Percentiles rank a stretch among this genome's conserved stretches.
These are phyloP conservation scores for Penicillium chermesinum DNA, from an alignment of 495 filamentous ascomycete genomes.

Conservation along the genomic window DNA sequence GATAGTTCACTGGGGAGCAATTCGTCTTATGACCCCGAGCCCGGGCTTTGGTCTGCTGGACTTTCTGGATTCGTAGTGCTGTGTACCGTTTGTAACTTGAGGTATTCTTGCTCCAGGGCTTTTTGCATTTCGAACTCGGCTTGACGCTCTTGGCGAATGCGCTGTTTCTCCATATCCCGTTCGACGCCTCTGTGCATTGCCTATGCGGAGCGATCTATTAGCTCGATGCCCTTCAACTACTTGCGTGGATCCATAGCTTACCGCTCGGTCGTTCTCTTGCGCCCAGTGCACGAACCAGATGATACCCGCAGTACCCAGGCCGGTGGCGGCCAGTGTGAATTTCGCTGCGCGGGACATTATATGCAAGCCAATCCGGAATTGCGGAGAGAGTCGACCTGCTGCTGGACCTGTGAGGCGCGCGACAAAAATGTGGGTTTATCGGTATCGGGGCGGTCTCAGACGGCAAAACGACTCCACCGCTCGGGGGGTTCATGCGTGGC, in stretches of 20 bases:
- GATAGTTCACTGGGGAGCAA: no score
- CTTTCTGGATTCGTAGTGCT: conserved; percentile 24
- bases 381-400: neutral
- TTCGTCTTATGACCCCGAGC: conserved; percentile 14
- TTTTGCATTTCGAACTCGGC: conserved; percentile 92
- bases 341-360: conserved; percentile 87
- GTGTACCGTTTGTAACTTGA: conserved; percentile 70
- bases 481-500: conserved; percentile 35
- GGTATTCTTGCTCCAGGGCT: conserved; percentile 80
- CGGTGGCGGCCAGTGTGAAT: conserved; percentile 72
- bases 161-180: conserved; percentile 91
- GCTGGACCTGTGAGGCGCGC: neutral
- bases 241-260: conserved; percentile 35
- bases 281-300: conserved; percentile 84
- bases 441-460: conserved; percentile 29
- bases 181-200: conserved; percentile 95
- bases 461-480: conserved; percentile 36
- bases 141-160: conserved; percentile 79
- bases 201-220: conserved; percentile 40
- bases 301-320: conserved; percentile 67
- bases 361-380: neutral
- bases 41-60: conserved; percentile 11
- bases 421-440: conserved; percentile 22
- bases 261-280: conserved; percentile 81
- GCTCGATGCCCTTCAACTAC: neutral